These are phyloP conservation scores for Ophiocordyceps camponoti-floridani DNA, from an alignment of 2,329 filamentous ascomycete species.

Conservation along the genomic window DNA sequence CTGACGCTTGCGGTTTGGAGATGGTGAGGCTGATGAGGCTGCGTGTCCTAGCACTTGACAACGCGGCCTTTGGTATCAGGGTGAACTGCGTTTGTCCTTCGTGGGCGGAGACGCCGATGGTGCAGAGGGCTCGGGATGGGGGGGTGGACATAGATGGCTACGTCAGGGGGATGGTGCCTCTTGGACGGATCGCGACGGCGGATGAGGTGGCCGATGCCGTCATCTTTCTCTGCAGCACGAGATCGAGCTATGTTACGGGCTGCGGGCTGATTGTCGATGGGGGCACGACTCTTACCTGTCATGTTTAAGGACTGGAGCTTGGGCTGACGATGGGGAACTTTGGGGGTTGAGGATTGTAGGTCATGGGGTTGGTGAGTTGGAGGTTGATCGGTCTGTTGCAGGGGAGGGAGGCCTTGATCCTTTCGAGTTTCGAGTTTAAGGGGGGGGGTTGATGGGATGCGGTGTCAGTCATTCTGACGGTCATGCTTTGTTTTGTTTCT, in stretches of 20 bases:
- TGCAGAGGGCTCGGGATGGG: neutral
- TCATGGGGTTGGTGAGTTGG: too few relatives aligned
- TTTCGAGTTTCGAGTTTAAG: too few relatives aligned
- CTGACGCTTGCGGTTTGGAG: neutral
- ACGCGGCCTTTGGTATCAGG: constrained; percentile 3
- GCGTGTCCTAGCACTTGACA: constrained; percentile 3
- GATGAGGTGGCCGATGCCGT: constrained; percentile 57
- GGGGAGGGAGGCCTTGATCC: too few relatives aligned
- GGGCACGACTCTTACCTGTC: constrained; percentile 1
- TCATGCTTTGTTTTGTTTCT: too few relatives aligned
- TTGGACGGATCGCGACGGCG: constrained; percentile 39
- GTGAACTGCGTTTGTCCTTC: constrained; percentile 8
- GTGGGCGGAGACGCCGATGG: constrained; percentile 5
- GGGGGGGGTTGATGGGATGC: neutral
- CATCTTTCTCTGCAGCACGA: constrained; percentile 34
- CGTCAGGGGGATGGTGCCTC: constrained; percentile 2
- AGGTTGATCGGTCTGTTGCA: too few relatives aligned
- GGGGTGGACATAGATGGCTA: constrained; percentile 1
- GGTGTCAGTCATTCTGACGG: neutral
- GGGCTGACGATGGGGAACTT: neutral
- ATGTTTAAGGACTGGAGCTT: neutral
- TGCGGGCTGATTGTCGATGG: constrained; percentile 2
- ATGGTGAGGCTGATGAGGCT: neutral
- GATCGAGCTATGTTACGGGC: constrained; percentile 3
- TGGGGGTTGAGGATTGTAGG: too few relatives aligned